phyloP scores from a whole-genome alignment of 768 basidiomycete genomes.

The Hypholoma fasciculare region DNA sequence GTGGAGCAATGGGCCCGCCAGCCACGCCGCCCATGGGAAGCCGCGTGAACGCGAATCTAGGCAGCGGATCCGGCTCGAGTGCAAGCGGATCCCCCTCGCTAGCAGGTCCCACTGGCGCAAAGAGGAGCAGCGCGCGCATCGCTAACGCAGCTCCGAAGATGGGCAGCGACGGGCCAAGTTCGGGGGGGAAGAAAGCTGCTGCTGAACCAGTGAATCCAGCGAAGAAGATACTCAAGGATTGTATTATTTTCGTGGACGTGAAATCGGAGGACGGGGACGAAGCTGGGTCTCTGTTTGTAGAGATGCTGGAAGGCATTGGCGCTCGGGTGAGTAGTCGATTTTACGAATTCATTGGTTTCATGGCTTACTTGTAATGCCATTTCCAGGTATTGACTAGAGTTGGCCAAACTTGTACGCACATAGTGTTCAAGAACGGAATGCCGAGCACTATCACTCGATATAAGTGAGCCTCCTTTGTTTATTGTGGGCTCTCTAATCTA shows the following conservation, averaged over 20 bases:
- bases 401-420: conserved; percentile 76
- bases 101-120: conserved; percentile 17
- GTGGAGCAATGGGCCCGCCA: conserved; percentile 47
- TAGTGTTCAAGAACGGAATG: conserved; percentile 83
- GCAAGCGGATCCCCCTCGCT: conserved; percentile 18
- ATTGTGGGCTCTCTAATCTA: not conserved
- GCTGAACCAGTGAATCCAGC: conserved; percentile 20
- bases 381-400: conserved; percentile 62
- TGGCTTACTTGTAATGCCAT: not conserved
- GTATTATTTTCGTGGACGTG: conserved; percentile 86
- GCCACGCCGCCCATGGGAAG: conserved; percentile 38
- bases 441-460: conserved; percentile 74
- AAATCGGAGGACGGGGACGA: conserved; percentile 83
- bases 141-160: conserved; percentile 21
- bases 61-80: conserved; percentile 28
- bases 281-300: conserved; percentile 76
- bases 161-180: conserved; percentile 16
- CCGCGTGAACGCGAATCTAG: conserved; percentile 39
- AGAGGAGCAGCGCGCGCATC: conserved; percentile 33
- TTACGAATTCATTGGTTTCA: not conserved
- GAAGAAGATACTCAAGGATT: conserved; percentile 66
- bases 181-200: conserved; percentile 20
- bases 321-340: conserved; percentile 61
- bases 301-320: conserved; percentile 79
- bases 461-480: conserved; percentile 41